Conservation (phyloP, 257 asterid genomes). For the Solanum virginianum region DNA sequence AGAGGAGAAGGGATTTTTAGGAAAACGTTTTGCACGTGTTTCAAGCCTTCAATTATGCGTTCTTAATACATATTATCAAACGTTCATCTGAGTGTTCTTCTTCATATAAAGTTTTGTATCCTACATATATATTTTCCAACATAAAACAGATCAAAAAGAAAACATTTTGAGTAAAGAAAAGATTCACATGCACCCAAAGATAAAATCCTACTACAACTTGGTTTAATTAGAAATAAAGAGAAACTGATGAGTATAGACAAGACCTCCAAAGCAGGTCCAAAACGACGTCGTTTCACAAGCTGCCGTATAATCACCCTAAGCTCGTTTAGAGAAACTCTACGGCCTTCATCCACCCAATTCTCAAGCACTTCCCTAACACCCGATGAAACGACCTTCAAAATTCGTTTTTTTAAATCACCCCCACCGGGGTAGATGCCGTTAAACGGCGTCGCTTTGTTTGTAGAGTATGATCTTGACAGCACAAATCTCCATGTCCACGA, state of each 20-base stretch:
- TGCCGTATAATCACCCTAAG: conserved; percentile 10
- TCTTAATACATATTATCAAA: no score
- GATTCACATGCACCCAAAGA: neutral
- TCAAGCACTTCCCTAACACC: conserved; percentile 10
- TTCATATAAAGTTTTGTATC: no score
- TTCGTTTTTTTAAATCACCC: neutral
- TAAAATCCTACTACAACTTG: neutral
- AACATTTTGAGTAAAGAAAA: no score
- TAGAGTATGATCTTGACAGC: neutral
- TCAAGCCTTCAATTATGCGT: no score
- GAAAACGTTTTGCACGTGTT: no score
- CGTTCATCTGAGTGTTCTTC: no score
- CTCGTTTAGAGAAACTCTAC: conserved; percentile 8
- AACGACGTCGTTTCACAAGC: conserved; percentile 12
- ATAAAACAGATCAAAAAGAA: no score
- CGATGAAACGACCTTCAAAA: conserved; percentile 4
- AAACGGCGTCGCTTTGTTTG: neutral
- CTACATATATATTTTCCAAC: no score
- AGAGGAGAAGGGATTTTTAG: no score
- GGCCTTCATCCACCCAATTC: conserved; percentile 23
- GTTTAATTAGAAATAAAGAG: neutral
- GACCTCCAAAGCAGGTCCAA: conserved; percentile 19
- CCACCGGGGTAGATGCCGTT: neutral
- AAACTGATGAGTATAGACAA: neutral
- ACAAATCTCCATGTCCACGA: neutral